A percentile compares a stretch with the other conserved stretches of the same genome.
Evolutionary conservation across 352 stramenopile species (phyloP).

Genomic region (Phytophthora citrophthora): DNA sequence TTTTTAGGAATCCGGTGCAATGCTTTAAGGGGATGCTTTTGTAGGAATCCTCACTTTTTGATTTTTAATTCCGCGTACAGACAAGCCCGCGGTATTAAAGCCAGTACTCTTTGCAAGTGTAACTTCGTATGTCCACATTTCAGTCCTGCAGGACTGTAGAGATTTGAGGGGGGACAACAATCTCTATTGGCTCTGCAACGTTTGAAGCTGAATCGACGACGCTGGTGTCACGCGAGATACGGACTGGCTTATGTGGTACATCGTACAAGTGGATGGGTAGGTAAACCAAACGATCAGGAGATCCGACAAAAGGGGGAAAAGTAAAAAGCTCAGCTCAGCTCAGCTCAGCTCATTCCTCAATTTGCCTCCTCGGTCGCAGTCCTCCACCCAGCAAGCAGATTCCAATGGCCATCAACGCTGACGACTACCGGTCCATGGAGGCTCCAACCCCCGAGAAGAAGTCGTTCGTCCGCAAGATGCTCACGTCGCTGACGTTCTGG

Average conservation of each 20-base stretch:
- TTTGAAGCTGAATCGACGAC: conserved; percentile 3
- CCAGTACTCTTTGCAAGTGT: not conserved
- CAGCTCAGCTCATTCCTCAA: conserved; percentile 6
- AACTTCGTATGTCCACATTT: conserved; percentile 9
- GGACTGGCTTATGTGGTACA: not conserved
- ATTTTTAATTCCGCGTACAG: conserved; percentile 15
- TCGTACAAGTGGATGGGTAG: conserved; percentile 10
- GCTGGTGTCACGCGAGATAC: conserved; percentile 4
- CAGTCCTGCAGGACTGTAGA: conserved; percentile 16
- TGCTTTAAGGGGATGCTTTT: conserved; percentile 14
- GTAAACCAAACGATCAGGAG: conserved; percentile 5
- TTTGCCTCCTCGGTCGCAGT: conserved; percentile 4
- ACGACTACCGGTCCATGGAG: conserved; percentile 42
- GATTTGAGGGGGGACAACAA: conserved; percentile 28
- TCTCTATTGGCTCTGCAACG: not conserved
- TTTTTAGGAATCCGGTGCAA: conserved; percentile 18
- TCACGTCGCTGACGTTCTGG: conserved; percentile 70
- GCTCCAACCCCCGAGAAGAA: conserved; percentile 29
- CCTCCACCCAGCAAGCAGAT: not conserved
- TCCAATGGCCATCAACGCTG: conserved; percentile 8
- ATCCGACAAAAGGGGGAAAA: not conserved
- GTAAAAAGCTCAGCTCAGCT: conserved; percentile 1
- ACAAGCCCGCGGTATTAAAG: not conserved
- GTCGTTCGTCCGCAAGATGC: conserved; percentile 35
- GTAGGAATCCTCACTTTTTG: not conserved